Conservation (phyloP, 768 basidiomycete genomes). For the Hygrocybe coccinea region DNA sequence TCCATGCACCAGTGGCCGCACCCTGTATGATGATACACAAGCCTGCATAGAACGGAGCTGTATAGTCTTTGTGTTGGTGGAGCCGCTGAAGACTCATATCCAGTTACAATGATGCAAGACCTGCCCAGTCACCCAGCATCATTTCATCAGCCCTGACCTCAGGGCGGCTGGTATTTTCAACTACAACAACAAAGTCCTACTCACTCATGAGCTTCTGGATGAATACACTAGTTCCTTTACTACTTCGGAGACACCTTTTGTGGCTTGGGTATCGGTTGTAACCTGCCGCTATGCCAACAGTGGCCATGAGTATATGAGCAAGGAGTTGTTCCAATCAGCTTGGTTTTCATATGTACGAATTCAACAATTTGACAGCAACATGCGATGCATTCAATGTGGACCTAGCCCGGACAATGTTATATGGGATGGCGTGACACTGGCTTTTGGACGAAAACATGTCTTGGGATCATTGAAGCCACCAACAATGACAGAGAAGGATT, state of each 20-base stretch:
- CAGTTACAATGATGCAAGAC: background rate
- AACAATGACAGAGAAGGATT: background rate
- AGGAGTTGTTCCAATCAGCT: background rate
- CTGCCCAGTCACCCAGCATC: conserved; percentile 7
- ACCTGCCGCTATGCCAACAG: background rate
- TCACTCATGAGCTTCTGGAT: conserved; percentile 32
- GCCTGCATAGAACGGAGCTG: background rate
- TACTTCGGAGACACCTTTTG: conserved; percentile 27
- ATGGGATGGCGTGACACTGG: conserved; percentile 22
- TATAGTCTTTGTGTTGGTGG: background rate
- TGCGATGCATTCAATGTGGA: conserved; percentile 19
- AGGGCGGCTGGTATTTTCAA: conserved; percentile 30
- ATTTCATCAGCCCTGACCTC: conserved; percentile 29
- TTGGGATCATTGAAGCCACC: conserved; percentile 9
- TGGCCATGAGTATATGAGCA: background rate
- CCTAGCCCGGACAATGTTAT: conserved; percentile 15
- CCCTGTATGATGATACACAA: background rate
- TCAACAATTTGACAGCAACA: conserved; percentile 10
- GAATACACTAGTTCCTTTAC: conserved; percentile 31
- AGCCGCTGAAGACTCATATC: background rate
- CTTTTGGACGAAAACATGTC: conserved; percentile 15
- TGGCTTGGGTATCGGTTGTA: background rate
- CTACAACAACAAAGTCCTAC: conserved; percentile 27
- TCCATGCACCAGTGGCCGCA: background rate
- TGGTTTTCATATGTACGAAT: conserved; percentile 1